phyloP scores from a whole-genome alignment of 1,284 basidiomycete species.

The Cutaneotrichosporon curvatum region DNA sequence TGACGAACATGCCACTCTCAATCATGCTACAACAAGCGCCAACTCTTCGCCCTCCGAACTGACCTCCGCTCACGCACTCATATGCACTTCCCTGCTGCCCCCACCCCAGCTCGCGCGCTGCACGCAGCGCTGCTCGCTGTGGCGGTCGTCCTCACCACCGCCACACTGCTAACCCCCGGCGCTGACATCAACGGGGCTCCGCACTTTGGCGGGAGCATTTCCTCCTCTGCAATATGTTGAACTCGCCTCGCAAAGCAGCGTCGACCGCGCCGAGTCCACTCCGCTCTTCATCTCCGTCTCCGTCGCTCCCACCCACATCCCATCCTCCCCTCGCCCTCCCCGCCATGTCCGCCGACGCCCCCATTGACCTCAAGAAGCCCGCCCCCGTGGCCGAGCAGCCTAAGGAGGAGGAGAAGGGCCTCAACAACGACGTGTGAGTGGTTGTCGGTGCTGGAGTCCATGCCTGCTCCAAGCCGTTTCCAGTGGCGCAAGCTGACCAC shows the following conservation, averaged over 20 bases:
- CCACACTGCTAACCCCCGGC: not conserved
- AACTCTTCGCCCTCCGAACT: too few species aligned
- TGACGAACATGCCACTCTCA: too few species aligned
- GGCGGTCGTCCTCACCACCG: not conserved
- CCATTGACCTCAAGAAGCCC: slow-evolving; percentile 40
- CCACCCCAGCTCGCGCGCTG: too few species aligned
- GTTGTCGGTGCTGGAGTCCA: not conserved
- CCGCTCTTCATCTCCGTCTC: not conserved
- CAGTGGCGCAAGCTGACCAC: slow-evolving; percentile 1
- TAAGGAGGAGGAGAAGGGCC: slow-evolving; percentile 42
- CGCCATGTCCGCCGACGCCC: slow-evolving; percentile 22
- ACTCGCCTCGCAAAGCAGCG: not conserved
- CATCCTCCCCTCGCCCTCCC: not conserved
- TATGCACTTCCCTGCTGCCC: too few species aligned
- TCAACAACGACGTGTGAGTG: slow-evolving; percentile 44
- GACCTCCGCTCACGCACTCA: too few species aligned
- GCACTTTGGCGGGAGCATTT: slow-evolving; percentile 2
- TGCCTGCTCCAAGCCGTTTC: not conserved
- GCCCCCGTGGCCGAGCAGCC: slow-evolving; percentile 30
- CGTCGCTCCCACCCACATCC: not conserved
- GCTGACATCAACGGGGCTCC: slow-evolving; percentile 3
- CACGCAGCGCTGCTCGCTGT: too few species aligned
- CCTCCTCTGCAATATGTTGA: not conserved
- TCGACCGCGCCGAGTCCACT: too few species aligned
- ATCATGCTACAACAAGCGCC: too few species aligned